Evolutionary conservation across 345 rosid species (phyloP).

Genomic region (Gossypium sturtianum): DNA sequence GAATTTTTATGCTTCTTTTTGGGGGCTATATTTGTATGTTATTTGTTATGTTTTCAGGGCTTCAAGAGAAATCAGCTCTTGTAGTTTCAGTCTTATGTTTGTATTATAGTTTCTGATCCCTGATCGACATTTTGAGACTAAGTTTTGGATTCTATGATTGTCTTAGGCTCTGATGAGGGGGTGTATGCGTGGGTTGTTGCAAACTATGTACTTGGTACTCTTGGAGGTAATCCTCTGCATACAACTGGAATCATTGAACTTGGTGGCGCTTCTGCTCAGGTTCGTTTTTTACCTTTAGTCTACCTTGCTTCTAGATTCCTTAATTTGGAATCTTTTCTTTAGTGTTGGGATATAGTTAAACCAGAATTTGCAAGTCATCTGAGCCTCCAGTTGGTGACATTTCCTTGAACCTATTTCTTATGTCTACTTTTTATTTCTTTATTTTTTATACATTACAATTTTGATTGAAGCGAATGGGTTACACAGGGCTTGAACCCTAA

Average conservation of each 20-base stretch:
- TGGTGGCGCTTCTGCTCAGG: conserved; percentile 99
- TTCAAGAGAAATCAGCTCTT: background rate
- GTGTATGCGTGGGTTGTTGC: conserved; percentile 93
- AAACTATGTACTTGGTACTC: conserved; percentile 67
- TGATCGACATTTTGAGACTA: conserved; percentile 2
- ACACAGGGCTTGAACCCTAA: too few relatives aligned
- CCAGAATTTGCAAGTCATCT: background rate
- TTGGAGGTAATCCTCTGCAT: conserved; percentile 67
- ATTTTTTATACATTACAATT: too few relatives aligned
- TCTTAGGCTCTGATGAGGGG: conserved; percentile 94
- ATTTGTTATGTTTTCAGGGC: background rate
- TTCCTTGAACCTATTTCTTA: conserved; percentile 2
- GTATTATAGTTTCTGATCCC: background rate
- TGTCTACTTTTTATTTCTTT: background rate
- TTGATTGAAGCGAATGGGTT: too few relatives aligned
- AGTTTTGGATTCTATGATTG: conserved; percentile 7
- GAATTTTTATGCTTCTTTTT: background rate
- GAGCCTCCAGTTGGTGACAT: background rate
- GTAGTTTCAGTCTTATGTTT: background rate
- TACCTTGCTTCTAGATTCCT: background rate
- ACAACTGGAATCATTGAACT: conserved; percentile 94
- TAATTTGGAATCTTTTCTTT: background rate
- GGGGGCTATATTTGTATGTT: background rate
- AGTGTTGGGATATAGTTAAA: background rate
- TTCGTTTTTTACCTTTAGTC: conserved; percentile 18